Percentiles rank a stretch among this genome's conserved stretches.
Conservation (phyloP, 768 basidiomycete species). For the Termitomyces sp. region DNA sequence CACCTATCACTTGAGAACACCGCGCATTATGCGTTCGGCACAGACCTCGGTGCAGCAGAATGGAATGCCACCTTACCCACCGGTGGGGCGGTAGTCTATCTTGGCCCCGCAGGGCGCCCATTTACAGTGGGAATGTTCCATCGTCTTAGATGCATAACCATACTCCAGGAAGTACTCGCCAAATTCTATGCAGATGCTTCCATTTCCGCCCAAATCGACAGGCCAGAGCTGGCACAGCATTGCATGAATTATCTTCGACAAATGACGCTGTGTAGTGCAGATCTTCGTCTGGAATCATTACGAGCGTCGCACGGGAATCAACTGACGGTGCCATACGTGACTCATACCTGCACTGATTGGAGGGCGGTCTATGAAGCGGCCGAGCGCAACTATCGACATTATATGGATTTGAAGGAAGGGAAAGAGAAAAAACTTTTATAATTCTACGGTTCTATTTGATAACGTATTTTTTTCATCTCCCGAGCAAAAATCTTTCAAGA, state of each 20-base stretch:
- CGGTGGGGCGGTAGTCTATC: conserved; percentile 17
- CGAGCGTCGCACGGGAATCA: conserved; percentile 5
- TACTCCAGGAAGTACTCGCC: conserved; percentile 21
- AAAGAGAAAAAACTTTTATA: neutral
- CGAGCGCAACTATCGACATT: conserved; percentile 2
- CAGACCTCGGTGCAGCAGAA: conserved; percentile 15
- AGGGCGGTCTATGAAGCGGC: conserved; percentile 13
- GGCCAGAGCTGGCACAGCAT: conserved; percentile 9
- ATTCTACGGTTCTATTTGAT: neutral
- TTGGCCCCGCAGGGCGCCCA: conserved; percentile 24
- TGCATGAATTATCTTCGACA: conserved; percentile 24
- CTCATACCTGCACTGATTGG: conserved; percentile 19
- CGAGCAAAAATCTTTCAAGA: no score
- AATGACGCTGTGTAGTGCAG: conserved; percentile 19
- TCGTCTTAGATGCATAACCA: conserved; percentile 33
- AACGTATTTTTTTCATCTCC: no score
- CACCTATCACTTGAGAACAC: conserved; percentile 23
- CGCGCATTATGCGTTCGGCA: conserved; percentile 19
- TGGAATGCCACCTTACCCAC: conserved; percentile 23
- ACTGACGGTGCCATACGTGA: conserved; percentile 13
- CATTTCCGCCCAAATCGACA: neutral
- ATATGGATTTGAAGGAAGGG: neutral
- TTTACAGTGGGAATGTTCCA: conserved; percentile 36
- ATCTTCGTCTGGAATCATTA: conserved; percentile 15
- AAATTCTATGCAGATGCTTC: conserved; percentile 2